A percentile compares a stretch with the other conserved stretches of the same genome.
phyloP scores from a whole-genome alignment of 2,329 filamentous ascomycete genomes.

The Capronia epimyces region DNA sequence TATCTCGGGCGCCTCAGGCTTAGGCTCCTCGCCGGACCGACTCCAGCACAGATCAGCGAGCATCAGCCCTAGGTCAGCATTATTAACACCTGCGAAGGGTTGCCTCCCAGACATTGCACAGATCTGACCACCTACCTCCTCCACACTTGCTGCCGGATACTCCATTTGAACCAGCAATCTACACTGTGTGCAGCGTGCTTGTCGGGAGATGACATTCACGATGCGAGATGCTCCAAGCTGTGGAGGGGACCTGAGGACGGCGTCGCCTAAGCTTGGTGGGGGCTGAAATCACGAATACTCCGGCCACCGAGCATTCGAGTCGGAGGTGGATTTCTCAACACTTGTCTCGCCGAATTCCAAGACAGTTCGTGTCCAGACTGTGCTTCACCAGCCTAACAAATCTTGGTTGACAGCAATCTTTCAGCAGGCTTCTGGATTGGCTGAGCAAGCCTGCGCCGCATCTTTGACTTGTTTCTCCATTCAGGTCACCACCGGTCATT shows the following conservation, averaged over 20 bases:
- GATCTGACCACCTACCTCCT: background rate
- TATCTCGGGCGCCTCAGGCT: background rate
- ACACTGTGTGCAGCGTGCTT: background rate
- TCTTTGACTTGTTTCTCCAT: too few species aligned
- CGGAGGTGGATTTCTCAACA: background rate
- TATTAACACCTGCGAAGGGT: background rate
- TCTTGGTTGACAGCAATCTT: background rate
- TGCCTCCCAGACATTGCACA: background rate
- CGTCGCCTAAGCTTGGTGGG: conserved; percentile 13
- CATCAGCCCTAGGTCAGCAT: background rate
- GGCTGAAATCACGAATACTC: conserved; percentile 9
- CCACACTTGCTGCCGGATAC: background rate
- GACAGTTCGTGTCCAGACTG: background rate
- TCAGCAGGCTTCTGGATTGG: too few species aligned
- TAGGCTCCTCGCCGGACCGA: background rate
- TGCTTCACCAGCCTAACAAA: background rate
- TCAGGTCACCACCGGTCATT: background rate
- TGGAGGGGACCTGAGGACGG: background rate
- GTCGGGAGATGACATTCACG: too few species aligned
- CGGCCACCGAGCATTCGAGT: background rate
- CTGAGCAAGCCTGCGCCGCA: too few species aligned
- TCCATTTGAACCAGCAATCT: background rate
- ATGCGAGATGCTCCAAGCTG: background rate
- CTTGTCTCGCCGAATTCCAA: background rate
- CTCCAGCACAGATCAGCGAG: background rate